Evolutionary conservation across 371 early-diverging fungal genomes (phyloP), one percentile per base, ranked within the genome.

Genomic region (Haplosporangium sp.): DNA sequence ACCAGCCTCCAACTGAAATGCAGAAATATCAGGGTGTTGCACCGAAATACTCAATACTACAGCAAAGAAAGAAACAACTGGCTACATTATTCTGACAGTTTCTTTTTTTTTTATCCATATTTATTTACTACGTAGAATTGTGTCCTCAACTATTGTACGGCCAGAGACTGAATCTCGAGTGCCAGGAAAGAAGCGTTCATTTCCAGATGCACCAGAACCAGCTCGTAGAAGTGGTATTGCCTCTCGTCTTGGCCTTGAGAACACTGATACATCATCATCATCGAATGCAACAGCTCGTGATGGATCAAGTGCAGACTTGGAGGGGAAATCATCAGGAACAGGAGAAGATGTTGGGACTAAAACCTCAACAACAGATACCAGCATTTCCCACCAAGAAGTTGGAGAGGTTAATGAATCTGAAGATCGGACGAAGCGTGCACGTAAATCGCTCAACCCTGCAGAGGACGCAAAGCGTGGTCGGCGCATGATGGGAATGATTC

Each of bases 401-500:
- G 50, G 17, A 44, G 65, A n/a, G 20, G 44, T 27, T 13, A 34
- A 56, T 19, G 65, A 56, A 13, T 27, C 56, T 8, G 47, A 9
- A 34, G 57, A 61, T 35, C 63, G 64, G 40, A 47, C 53, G 53
- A 71, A 71, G 19, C 71, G 73, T 42, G 35, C 63, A 5, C 63
- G 71, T 8, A 58, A 17, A 7, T 38, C 70, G 1, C 38, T 50
- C 35, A 71, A 77, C 38, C 77, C 69, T 6, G 69, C 40, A 37
- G 79, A 78, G 37, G 79, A 78, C 56, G 50, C 71, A 8, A 65
- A 67, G 38, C 79, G 79, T 47, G 72, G 72, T 10, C 59, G 69
- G 19, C 72, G 81, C 8, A 81, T 81, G 75, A 81, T 81, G 81
- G 81, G 81, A 5, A 71, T 81, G 81, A 71, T 81, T 35, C 53